These are phyloP conservation scores for Asclepias syriaca DNA, from an alignment of 257 asterid genomes.

Conservation along the genomic window DNA sequence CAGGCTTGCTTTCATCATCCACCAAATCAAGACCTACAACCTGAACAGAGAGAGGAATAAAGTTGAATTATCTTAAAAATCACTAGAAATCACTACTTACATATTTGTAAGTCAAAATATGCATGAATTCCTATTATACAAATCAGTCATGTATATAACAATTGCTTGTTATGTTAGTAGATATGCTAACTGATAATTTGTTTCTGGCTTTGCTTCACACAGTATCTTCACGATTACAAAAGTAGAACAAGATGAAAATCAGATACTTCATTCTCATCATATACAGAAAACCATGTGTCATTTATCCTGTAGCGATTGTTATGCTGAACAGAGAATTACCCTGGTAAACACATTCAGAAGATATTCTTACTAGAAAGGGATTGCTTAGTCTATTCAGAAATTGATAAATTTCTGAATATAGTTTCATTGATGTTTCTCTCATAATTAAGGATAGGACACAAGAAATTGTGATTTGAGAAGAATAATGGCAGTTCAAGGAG, in stretches of 20 bases:
- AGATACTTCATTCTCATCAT: background rate
- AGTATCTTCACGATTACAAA: background rate
- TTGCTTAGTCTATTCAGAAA: background rate
- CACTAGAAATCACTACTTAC: background rate
- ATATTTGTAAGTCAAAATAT: background rate
- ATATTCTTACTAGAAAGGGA: background rate
- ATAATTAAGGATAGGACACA: background rate
- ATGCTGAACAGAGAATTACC: background rate
- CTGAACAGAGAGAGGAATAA: constrained; percentile 34
- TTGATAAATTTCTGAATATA: too few relatives aligned
- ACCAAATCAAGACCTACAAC: constrained; percentile 98
- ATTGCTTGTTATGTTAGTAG: background rate
- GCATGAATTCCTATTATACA: background rate
- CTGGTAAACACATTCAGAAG: background rate
- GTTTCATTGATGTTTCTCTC: background rate
- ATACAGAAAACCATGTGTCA: background rate
- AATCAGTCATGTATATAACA: background rate
- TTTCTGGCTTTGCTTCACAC: background rate
- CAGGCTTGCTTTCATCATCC: constrained; percentile 99
- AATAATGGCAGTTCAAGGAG: background rate
- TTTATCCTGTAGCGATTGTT: background rate
- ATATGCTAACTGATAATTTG: background rate
- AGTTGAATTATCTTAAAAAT: background rate
- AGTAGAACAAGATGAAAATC: background rate
- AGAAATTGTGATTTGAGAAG: background rate